These are phyloP conservation scores for Neonectria faginata DNA, from an alignment of 2,329 filamentous ascomycete genomes.

Conservation along the genomic window DNA sequence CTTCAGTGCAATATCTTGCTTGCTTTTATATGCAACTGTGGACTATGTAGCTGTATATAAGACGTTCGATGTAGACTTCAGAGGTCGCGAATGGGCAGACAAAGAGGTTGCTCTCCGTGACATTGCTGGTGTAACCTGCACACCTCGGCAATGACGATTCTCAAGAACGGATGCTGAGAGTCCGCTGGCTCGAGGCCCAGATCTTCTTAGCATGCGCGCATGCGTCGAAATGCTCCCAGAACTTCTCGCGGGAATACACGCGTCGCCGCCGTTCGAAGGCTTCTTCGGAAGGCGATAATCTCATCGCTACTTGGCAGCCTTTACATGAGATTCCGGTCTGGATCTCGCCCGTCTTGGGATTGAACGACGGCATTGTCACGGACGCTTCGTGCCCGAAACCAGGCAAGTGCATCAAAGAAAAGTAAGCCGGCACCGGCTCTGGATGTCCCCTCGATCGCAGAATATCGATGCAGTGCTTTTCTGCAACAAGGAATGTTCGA, in stretches of 20 bases:
- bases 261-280: constrained; percentile 22
- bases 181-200: constrained; percentile 15
- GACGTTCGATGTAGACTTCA: not conserved
- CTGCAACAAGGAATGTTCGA: constrained; percentile 18
- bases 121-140: not conserved
- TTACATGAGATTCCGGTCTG: constrained; percentile 23
- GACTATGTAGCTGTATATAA: not conserved
- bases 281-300: constrained; percentile 15
- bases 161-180: constrained; percentile 15
- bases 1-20: not conserved
- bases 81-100: not conserved
- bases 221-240: constrained; percentile 21
- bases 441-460: constrained; percentile 16
- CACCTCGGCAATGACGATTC: not conserved
- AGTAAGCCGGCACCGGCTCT: constrained; percentile 21
- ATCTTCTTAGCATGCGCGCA: constrained; percentile 18
- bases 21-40: not conserved
- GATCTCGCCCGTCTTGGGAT: constrained; percentile 20
- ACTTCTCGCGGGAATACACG: constrained; percentile 22
- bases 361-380: constrained; percentile 13
- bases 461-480: constrained; percentile 19
- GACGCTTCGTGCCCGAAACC: constrained; percentile 24
- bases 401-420: constrained; percentile 24
- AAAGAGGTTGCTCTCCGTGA: not conserved
- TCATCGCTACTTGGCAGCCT: constrained; percentile 25